Conservation (phyloP, 805 yeast genomes). For the Pichia scutulata region DNA sequence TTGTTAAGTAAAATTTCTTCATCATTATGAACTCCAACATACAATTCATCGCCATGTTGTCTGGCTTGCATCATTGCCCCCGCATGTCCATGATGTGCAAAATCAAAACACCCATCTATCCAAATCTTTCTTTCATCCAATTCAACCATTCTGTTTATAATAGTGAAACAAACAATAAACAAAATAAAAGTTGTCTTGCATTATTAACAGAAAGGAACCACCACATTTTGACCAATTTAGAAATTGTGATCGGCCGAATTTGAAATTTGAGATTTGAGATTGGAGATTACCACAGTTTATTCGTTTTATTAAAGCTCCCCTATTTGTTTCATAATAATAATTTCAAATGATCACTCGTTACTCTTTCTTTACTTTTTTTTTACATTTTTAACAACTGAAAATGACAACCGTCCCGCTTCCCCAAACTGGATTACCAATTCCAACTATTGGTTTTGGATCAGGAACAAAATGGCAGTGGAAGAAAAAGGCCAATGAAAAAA, state of each 20-base stretch:
- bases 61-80: slow-evolving; percentile 95
- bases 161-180: too few relatives aligned
- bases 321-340: too few relatives aligned
- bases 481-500: slow-evolving; percentile 19
- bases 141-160: neutral
- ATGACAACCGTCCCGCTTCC: slow-evolving; percentile 6
- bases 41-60: slow-evolving; percentile 65
- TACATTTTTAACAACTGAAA: neutral
- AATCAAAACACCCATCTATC: slow-evolving; percentile 98
- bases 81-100: slow-evolving; percentile 97
- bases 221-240: too few relatives aligned
- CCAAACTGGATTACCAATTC: slow-evolving; percentile 13
- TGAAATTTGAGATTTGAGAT: too few relatives aligned
- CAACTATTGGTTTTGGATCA: slow-evolving; percentile 36
- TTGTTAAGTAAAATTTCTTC: slow-evolving; percentile 76
- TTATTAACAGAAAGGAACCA: too few relatives aligned
- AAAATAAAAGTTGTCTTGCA: neutral
- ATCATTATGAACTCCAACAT: slow-evolving; percentile 89
- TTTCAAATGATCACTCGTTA: too few relatives aligned
- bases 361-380: slow-evolving; percentile 18
- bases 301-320: too few relatives aligned
- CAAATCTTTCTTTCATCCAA: slow-evolving; percentile 50
- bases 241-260: too few relatives aligned
- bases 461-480: slow-evolving; percentile 52
- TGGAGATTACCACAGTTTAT: too few relatives aligned